Evolutionary conservation across 78 protist genomes (phyloP).

Genomic region (Guillardia theta): DNA sequence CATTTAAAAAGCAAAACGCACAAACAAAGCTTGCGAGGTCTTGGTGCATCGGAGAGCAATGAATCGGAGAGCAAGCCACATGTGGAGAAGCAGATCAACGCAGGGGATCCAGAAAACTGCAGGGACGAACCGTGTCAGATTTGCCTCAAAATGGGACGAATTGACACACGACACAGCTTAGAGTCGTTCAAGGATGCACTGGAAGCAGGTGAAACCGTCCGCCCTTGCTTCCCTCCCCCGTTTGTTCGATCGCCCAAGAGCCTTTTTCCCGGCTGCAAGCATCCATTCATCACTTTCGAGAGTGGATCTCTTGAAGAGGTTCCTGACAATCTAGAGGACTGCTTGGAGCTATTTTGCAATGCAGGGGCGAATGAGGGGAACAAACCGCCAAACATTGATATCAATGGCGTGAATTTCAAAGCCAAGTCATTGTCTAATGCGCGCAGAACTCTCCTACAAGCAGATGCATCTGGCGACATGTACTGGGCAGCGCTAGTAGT

Average conservation of each 20-base stretch:
- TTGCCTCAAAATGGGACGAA: not conserved
- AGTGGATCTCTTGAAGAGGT: not conserved
- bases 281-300: not conserved
- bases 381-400: constrained; percentile 7
- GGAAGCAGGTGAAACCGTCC: not conserved
- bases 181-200: not conserved
- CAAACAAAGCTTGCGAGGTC: not conserved
- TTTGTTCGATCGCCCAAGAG: not conserved
- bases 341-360: not conserved
- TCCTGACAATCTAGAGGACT: not conserved
- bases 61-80: not conserved
- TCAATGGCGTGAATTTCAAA: not conserved
- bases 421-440: not conserved
- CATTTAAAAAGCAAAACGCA: not conserved
- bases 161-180: not conserved
- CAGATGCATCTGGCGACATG: not conserved
- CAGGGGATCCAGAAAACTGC: not conserved
- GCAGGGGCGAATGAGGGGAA: constrained; percentile 16
- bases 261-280: not conserved
- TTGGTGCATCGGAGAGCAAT: not conserved
- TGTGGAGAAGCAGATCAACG: not conserved
- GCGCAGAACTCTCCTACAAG: not conserved
- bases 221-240: not conserved
- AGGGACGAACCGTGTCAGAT: not conserved
- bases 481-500: constrained; percentile 21